A percentile compares a stretch with the other conserved stretches of the same genome.
These are phyloP conservation scores for Tremellales sp. DNA, from an alignment of 1,284 basidiomycete species.

Conservation along the genomic window DNA sequence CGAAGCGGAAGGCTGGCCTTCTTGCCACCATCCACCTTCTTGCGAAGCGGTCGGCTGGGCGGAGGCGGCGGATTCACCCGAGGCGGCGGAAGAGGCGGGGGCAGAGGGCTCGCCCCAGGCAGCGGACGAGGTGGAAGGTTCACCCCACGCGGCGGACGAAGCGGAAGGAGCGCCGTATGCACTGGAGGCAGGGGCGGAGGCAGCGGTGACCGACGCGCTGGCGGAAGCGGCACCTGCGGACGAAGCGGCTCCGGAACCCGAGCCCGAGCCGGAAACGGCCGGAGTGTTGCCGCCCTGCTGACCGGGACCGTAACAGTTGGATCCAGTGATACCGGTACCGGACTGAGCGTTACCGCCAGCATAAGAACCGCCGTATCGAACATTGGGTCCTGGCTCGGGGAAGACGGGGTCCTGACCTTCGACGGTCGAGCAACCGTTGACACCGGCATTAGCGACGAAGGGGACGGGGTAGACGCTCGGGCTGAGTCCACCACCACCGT, in stretches of 20 bases:
- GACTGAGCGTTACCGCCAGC: conserved; percentile 8
- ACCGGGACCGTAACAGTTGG: conserved; percentile 9
- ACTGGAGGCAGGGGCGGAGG: not conserved
- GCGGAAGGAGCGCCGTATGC: not conserved
- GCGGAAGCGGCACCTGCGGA: not conserved
- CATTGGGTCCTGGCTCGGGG: conserved; percentile 36
- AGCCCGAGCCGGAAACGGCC: not conserved
- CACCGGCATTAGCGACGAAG: conserved; percentile 46
- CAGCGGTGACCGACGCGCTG: not conserved
- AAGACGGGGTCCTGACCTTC: conserved; percentile 34
- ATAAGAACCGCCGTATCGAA: conserved; percentile 33
- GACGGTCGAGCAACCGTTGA: conserved; percentile 40
- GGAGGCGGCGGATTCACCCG: not conserved
- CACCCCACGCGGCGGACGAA: not conserved
- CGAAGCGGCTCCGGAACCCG: not conserved
- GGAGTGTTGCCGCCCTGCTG: conserved; percentile 5
- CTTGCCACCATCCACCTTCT: no score
- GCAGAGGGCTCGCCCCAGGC: not conserved
- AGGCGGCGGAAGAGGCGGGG: not conserved
- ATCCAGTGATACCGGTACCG: conserved; percentile 17
- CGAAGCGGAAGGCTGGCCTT: no score
- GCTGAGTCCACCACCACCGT: conserved; percentile 30
- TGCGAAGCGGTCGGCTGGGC: not conserved
- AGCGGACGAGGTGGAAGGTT: not conserved
- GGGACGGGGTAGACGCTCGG: conserved; percentile 30